A percentile compares a stretch with the other conserved stretches of the same genome.
These are phyloP conservation scores for Sugiyamaella castrensis DNA, from an alignment of 1,139 yeast genomes.

Conservation along the genomic window DNA sequence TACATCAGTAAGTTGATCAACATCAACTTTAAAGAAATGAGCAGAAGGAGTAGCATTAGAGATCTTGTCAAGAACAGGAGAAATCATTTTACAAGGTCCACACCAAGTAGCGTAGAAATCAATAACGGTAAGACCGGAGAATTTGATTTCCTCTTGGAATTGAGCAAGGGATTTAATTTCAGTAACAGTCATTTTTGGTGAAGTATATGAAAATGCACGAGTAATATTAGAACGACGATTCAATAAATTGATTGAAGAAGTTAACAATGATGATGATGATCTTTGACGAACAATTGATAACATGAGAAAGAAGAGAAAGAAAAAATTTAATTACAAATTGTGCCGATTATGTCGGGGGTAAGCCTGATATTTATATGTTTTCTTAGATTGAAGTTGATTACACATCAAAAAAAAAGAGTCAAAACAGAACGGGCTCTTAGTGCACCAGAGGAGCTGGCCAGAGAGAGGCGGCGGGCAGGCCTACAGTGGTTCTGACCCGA, in stretches of 20 bases:
- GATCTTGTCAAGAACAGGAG: conserved; percentile 84
- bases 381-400: too few relatives aligned
- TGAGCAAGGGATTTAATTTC: conserved; percentile 23
- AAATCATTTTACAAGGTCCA: conserved; percentile 95
- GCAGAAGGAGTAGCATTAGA: conserved; percentile 54
- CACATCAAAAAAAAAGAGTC: too few relatives aligned
- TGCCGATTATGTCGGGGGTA: too few relatives aligned
- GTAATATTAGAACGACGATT: conserved; percentile 1
- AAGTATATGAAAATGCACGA: conserved; percentile 13
- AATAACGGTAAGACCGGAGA: conserved; percentile 51
- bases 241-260: conserved; percentile 5
- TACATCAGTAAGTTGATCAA: conserved; percentile 70
- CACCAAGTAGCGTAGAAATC: conserved; percentile 97
- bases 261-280: conserved; percentile 1
- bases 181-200: conserved; percentile 24
- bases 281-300: conserved; percentile 10
- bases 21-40: conserved; percentile 79
- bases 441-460: too few relatives aligned
- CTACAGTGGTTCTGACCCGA: too few relatives aligned
- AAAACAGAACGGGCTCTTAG: too few relatives aligned
- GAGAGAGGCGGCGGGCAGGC: too few relatives aligned
- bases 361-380: too few relatives aligned
- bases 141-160: conserved; percentile 25
- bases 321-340: too few relatives aligned
- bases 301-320: conserved; percentile 1